phyloP scores from a whole-genome alignment of 352 stramenopile species.

The Nannochloropsis limnetica region DNA sequence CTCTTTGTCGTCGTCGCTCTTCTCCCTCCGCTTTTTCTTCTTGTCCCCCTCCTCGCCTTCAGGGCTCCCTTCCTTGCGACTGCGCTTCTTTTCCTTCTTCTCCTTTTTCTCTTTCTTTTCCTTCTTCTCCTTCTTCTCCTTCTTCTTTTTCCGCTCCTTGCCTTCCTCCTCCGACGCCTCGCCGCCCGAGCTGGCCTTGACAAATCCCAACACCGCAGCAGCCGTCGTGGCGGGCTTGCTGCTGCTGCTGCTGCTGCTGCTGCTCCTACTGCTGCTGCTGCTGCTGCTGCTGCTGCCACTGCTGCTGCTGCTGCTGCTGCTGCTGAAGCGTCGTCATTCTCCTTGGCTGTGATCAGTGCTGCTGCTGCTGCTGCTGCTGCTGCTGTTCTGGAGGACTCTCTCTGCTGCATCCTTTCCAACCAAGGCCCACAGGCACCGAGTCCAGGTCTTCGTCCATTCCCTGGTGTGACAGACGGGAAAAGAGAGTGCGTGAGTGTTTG shows the following conservation, averaged over 20 bases:
- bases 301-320: too few species aligned
- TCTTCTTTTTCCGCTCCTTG: conserved; percentile 26
- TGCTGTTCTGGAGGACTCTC: too few species aligned
- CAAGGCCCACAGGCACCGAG: background rate
- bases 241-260: background rate
- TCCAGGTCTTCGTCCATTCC: background rate
- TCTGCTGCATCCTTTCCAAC: too few species aligned
- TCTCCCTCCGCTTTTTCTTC: background rate
- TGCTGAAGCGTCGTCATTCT: too few species aligned
- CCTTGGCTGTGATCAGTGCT: too few species aligned
- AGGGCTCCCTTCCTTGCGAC: background rate
- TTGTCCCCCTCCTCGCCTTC: background rate
- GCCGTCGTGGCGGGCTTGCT: background rate
- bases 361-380: background rate
- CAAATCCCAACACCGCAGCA: background rate
- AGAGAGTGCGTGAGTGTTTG: background rate
- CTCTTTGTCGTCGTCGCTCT: background rate
- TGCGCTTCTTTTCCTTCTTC: conserved; percentile 32
- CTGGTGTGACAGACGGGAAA: background rate
- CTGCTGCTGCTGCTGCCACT: background rate
- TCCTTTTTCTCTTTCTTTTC: background rate
- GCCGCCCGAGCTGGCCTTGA: background rate
- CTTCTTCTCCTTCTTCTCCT: conserved; percentile 29
- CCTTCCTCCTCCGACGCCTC: conserved; percentile 19
- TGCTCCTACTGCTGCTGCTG: background rate